phyloP scores from a whole-genome alignment of 2,329 filamentous ascomycete genomes.

The Fusarium cicatricum region DNA sequence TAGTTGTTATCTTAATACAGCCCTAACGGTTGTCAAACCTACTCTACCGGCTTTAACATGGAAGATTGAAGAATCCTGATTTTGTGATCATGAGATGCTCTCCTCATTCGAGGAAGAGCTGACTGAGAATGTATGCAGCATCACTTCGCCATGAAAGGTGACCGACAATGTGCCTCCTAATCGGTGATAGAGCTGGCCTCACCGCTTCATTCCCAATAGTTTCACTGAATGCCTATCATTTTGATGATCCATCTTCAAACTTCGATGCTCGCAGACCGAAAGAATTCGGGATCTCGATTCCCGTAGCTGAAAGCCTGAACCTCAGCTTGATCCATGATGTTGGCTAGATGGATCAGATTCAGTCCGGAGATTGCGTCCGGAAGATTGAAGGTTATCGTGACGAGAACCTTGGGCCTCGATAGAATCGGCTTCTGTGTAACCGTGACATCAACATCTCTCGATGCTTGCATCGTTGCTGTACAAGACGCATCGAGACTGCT shows the following conservation, averaged over 20 bases:
- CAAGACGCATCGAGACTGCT: background rate
- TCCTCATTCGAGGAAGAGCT: conserved; percentile 59
- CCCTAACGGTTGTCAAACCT: no score
- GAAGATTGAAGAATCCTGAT: no score
- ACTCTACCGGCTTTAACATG: no score
- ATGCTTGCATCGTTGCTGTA: background rate
- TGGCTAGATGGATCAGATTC: background rate
- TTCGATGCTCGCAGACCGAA: background rate
- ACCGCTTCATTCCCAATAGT: no score
- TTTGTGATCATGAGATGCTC: conserved; percentile 48
- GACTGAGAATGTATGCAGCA: conserved; percentile 54
- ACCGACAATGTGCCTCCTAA: no score
- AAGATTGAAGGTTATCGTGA: background rate
- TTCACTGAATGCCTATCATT: no score
- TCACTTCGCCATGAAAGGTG: conserved; percentile 45
- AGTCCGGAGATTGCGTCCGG: background rate
- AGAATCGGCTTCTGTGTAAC: background rate
- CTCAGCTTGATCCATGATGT: background rate
- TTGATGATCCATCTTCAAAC: no score
- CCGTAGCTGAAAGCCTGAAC: background rate
- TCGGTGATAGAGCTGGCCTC: no score
- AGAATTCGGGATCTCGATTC: background rate
- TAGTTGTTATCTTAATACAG: no score
- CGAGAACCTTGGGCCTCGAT: background rate
- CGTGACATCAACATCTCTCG: background rate